phyloP scores from a whole-genome alignment of 2,329 filamentous ascomycete species.

The Pezicula rhizophila region DNA sequence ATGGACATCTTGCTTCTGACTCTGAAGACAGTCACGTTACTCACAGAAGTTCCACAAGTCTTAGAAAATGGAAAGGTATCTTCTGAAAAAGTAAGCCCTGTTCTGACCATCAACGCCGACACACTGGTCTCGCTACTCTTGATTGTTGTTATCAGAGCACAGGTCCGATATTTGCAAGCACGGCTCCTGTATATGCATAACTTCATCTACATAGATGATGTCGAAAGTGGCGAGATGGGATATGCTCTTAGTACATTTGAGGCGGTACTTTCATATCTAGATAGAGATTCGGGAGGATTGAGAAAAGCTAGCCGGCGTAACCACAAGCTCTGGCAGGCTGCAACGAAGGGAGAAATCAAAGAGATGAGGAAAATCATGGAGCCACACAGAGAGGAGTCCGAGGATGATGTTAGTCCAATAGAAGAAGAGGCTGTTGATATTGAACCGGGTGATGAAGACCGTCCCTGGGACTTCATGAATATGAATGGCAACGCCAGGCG shows the following conservation, averaged over 20 bases:
- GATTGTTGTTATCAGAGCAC: constrained; percentile 86
- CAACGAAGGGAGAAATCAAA: constrained; percentile 67
- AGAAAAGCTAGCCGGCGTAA: constrained; percentile 83
- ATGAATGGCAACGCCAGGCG: constrained; percentile 18
- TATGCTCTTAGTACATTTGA: constrained; percentile 96
- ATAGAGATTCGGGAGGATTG: constrained; percentile 73
- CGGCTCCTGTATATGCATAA: constrained; percentile 91
- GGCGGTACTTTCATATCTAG: constrained; percentile 83
- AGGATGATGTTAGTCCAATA: constrained; percentile 20
- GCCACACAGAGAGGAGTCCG: constrained; percentile 40
- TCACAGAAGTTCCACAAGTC: constrained; percentile 45
- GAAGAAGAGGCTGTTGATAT: constrained; percentile 39
- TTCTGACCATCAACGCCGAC: constrained; percentile 70
- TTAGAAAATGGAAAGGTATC: constrained; percentile 21
- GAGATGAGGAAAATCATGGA: constrained; percentile 77
- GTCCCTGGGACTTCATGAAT: constrained; percentile 19
- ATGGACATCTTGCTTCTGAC: constrained; percentile 32
- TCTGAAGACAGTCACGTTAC: constrained; percentile 74
- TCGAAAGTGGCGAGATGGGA: constrained; percentile 91
- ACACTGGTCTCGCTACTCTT: constrained; percentile 86
- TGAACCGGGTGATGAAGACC: constrained; percentile 38
- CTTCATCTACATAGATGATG: constrained; percentile 96
- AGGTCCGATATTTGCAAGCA: constrained; percentile 81
- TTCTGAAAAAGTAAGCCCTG: constrained; percentile 35
- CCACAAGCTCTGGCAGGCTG: constrained; percentile 79